phyloP scores from a whole-genome alignment of 805 yeast species.

The Saturnispora silvae region DNA sequence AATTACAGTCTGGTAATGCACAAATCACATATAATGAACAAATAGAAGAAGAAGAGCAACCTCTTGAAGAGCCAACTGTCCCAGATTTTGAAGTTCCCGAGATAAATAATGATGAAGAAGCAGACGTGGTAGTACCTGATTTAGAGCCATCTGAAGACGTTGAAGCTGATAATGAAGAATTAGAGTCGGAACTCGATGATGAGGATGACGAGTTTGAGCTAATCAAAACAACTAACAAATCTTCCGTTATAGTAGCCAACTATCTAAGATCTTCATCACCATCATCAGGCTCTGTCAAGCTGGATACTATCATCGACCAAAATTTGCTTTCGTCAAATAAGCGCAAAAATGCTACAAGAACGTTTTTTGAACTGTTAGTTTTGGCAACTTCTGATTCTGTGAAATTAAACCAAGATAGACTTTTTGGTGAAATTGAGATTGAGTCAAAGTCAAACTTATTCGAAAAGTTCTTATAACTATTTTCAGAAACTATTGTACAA shows the following conservation, averaged over 20 bases:
- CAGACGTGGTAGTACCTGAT: not conserved
- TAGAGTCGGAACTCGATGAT: constrained; percentile 8
- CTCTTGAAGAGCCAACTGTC: not conserved
- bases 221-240: constrained; percentile 26
- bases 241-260: constrained; percentile 47
- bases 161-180: constrained; percentile 14
- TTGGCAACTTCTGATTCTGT: constrained; percentile 71
- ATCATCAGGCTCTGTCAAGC: constrained; percentile 18
- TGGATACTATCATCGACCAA: constrained; percentile 25
- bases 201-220: constrained; percentile 13
- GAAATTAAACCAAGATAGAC: constrained; percentile 43
- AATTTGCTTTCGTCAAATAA: constrained; percentile 30
- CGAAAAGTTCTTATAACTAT: constrained; percentile 14
- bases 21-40: not conserved
- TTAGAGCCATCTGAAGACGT: constrained; percentile 1
- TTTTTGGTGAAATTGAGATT: constrained; percentile 53
- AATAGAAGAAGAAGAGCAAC: not conserved
- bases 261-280: constrained; percentile 23
- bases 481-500: not conserved
- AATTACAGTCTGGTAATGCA: constrained; percentile 3
- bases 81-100: constrained; percentile 1
- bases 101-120: not conserved
- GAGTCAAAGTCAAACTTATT: constrained; percentile 15
- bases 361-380: constrained; percentile 76
- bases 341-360: constrained; percentile 52